Percentiles rank a stretch among this genome's conserved stretches.
These are phyloP conservation scores for Leishmania gerbilli DNA, from an alignment of 208 protist species.

Conservation along the genomic window DNA sequence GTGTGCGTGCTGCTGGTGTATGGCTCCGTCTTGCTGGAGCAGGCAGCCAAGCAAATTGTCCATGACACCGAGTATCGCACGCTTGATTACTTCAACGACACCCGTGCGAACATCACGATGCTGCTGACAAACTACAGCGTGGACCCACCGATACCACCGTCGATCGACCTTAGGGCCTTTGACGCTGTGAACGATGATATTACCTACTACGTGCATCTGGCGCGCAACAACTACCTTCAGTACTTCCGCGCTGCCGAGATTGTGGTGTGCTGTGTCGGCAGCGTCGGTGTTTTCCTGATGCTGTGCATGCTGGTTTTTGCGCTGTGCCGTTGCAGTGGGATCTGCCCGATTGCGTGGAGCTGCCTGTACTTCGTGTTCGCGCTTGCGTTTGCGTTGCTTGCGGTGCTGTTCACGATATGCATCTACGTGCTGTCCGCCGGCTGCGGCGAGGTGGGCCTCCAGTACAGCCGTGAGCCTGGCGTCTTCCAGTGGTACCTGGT, in stretches of 20 bases:
- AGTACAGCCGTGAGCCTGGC: slow-evolving; percentile 69
- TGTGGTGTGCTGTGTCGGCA: slow-evolving; percentile 54
- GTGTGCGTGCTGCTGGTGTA: slow-evolving; percentile 67
- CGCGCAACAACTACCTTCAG: slow-evolving; percentile 58
- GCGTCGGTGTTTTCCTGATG: slow-evolving; percentile 55
- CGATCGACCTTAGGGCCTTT: slow-evolving; percentile 43
- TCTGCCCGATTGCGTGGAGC: slow-evolving; percentile 43
- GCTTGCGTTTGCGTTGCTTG: slow-evolving; percentile 57
- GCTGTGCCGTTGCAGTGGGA: slow-evolving; percentile 43
- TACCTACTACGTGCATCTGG: slow-evolving; percentile 26
- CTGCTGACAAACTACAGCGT: slow-evolving; percentile 47
- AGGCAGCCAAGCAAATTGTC: slow-evolving; percentile 27
- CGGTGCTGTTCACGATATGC: slow-evolving; percentile 59
- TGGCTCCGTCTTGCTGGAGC: slow-evolving; percentile 45
- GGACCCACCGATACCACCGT: slow-evolving; percentile 21
- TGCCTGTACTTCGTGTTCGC: slow-evolving; percentile 70
- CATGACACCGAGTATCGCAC: slow-evolving; percentile 39
- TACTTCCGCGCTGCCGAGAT: slow-evolving; percentile 61
- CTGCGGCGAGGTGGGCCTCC: slow-evolving; percentile 66
- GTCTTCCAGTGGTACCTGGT: slow-evolving; percentile 82
- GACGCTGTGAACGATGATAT: slow-evolving; percentile 40
- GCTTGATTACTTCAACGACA: slow-evolving; percentile 53
- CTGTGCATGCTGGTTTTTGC: slow-evolving; percentile 65
- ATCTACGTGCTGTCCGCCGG: slow-evolving; percentile 41
- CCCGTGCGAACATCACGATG: slow-evolving; percentile 29